Base-by-base conservation (phyloP, 1,284 basidiomycete species). In the Moesziomyces sp. region DNA sequence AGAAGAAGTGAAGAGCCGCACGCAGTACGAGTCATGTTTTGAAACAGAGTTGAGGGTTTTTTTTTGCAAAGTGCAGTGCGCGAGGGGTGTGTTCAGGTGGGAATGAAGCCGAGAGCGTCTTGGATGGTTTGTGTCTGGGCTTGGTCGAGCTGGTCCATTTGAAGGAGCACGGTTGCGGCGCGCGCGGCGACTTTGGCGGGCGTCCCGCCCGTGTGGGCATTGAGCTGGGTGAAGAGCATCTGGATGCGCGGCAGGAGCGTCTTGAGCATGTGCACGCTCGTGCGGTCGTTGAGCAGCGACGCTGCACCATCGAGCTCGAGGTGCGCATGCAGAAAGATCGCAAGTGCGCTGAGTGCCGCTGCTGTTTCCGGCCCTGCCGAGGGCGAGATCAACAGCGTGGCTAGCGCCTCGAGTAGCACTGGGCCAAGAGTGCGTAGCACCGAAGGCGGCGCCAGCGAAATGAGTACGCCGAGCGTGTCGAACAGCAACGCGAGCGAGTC, bases 241-340 rank as follows among this genome's bases (percentile, higher is more conserved):
- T 96, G 94, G 56, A 98, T 89, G 86, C 97, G 93, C 3, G 95
- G 93, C 14, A 98, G 90, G 69, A 99, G 95, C 0, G 92, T 94
- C 85, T 97, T 97, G 72, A 97, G 91, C 5, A 96, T 94, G 70
- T 94, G 91, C 3, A 95, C 95, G 80, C 98, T 96, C 80, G 94
- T 94, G 60, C 96, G 85, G 40, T 40, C 38, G 38, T 16, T 18
- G 38, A 40, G 38, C 16, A 40, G 38, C 38, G 38, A 40, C 6
- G 38, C 38, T 3, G 38, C 38, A 7, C 7, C 1, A 8, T 40
- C 38, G 38, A 40, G 38, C 6, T 14, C 38, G 38, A 40, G 38
- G 16, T 40, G 38, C 3, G 38, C 18, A 21, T 60, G 46, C 8
- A 60, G 21, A 3, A 50, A 19, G 3, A 60, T 23, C 3, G 54